Conservation (phyloP, 2,329 filamentous ascomycete genomes). For the Pseudocercospora crystallina region DNA sequence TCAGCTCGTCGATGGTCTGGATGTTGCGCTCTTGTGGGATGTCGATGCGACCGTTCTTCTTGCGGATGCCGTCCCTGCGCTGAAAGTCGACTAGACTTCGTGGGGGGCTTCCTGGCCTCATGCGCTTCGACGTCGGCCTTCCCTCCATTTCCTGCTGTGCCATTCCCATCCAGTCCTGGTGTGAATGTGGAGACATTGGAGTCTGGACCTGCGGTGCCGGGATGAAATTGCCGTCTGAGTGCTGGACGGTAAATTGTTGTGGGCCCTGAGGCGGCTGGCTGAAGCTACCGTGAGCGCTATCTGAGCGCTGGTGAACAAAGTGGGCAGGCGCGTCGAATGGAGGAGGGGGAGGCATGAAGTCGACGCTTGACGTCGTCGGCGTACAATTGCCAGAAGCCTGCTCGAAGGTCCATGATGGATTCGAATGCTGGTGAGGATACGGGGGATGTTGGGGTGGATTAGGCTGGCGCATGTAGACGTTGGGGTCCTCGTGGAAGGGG, state of each 20-base stretch:
- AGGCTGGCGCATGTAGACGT: constrained; percentile 24
- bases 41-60: constrained; percentile 98
- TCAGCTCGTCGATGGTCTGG: constrained; percentile 90
- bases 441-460: constrained; percentile 52
- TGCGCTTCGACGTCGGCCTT: constrained; percentile 51
- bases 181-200: constrained; percentile 62
- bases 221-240: constrained; percentile 43
- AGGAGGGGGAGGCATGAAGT: constrained; percentile 49
- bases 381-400: constrained; percentile 70
- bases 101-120: constrained; percentile 68
- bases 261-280: constrained; percentile 41
- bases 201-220: constrained; percentile 53
- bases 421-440: constrained; percentile 62
- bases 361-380: constrained; percentile 66
- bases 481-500: constrained; percentile 27
- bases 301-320: constrained; percentile 26
- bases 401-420: constrained; percentile 59
- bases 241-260: constrained; percentile 38
- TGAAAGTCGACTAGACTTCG: constrained; percentile 39
- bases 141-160: constrained; percentile 52
- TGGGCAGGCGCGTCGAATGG: constrained; percentile 37
- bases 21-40: constrained; percentile 93
- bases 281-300: constrained; percentile 39
- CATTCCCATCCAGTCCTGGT: constrained; percentile 58
- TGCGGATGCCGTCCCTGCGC: constrained; percentile 85